Evolutionary conservation across 2,329 filamentous ascomycete genomes (phyloP).

Genomic region (Beauveria asiatica): DNA sequence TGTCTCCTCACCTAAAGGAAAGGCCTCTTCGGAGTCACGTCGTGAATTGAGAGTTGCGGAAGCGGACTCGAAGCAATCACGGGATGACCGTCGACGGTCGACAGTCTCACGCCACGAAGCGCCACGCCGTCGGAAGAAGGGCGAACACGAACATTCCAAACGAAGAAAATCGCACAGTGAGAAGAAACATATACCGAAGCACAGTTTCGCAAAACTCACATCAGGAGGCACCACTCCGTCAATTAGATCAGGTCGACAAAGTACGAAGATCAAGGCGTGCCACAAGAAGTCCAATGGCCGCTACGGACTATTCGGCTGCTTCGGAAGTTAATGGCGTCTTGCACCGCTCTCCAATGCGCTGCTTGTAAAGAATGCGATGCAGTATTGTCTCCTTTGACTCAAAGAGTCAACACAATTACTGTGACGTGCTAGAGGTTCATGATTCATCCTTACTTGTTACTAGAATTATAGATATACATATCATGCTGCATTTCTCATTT

Average conservation of each 20-base stretch:
- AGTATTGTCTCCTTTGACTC: background rate
- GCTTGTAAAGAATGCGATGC: background rate
- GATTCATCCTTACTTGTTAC: background rate
- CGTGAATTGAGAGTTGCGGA: background rate
- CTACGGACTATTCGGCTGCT: background rate
- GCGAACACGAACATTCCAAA: background rate
- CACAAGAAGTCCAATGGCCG: background rate
- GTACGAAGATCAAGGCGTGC: background rate
- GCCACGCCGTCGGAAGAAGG: background rate
- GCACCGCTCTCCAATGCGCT: background rate
- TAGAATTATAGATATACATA: slow-evolving; percentile 2
- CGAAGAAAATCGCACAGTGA: background rate
- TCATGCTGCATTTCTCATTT: background rate
- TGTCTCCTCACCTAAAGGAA: background rate
- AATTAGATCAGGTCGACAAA: background rate
- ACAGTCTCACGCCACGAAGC: background rate
- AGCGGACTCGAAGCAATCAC: background rate
- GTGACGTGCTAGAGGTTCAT: background rate
- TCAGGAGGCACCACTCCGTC: background rate
- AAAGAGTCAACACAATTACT: background rate
- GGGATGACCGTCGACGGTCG: background rate
- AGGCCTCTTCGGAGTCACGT: background rate
- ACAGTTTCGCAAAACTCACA: background rate
- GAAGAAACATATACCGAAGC: background rate
- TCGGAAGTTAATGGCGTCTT: background rate